phyloP scores from a whole-genome alignment of 2,329 filamentous ascomycete genomes.

The Fusarium scirpi region DNA sequence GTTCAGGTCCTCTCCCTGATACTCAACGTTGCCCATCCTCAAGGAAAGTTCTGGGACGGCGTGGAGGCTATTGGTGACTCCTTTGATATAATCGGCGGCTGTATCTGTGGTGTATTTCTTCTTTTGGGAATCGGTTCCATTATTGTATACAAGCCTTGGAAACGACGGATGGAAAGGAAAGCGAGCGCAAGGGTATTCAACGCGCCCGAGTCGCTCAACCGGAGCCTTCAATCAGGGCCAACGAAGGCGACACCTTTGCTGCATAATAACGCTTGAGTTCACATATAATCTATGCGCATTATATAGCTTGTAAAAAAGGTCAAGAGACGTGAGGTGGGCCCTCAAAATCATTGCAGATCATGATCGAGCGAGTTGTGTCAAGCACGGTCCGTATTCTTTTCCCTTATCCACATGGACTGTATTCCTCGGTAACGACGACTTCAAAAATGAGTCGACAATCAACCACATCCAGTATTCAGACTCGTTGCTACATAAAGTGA shows the following conservation, averaged over 20 bases:
- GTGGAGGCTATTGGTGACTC: slow-evolving; percentile 80
- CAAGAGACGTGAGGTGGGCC: not conserved
- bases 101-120: slow-evolving; percentile 87
- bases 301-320: not conserved
- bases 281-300: not conserved
- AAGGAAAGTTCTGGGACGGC: slow-evolving; percentile 90
- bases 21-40: slow-evolving; percentile 78
- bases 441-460: no score
- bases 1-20: slow-evolving; percentile 86
- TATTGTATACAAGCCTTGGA: slow-evolving; percentile 83
- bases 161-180: slow-evolving; percentile 58
- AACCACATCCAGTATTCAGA: no score
- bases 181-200: not conserved
- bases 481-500: no score
- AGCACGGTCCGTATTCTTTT: no score
- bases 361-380: no score
- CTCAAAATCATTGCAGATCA: not conserved
- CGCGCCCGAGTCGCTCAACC: not conserved
- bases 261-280: not conserved
- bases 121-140: slow-evolving; percentile 81
- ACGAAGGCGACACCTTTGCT: not conserved
- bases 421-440: no score
- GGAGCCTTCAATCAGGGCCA: not conserved
- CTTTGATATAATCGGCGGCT: slow-evolving; percentile 87
- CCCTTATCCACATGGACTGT: no score